These are phyloP conservation scores for Fusarium sp. DNA, from an alignment of 2,329 filamentous ascomycete species.

Conservation along the genomic window DNA sequence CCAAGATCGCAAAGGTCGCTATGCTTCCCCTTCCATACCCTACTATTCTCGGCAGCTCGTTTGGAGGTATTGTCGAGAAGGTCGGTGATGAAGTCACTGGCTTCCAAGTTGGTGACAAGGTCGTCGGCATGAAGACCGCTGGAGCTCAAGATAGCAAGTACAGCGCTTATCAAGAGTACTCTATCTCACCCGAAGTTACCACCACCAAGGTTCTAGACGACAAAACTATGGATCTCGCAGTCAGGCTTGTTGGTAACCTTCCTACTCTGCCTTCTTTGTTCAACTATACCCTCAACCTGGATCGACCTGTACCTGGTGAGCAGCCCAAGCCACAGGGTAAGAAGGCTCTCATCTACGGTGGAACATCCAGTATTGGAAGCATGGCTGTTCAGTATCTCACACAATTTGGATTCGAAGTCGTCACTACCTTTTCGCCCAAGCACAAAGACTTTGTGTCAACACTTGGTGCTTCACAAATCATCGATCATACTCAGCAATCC, in stretches of 20 bases:
- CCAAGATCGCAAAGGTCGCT: slow-evolving; percentile 38
- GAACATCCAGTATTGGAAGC: slow-evolving; percentile 36
- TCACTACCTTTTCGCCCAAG: slow-evolving; percentile 36
- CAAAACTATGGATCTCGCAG: slow-evolving; percentile 23
- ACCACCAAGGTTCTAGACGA: slow-evolving; percentile 26
- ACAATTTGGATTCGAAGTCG: slow-evolving; percentile 35
- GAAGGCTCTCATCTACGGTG: slow-evolving; percentile 30
- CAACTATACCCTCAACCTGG: slow-evolving; percentile 25
- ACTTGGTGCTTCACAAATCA: slow-evolving; percentile 22
- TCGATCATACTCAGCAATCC: slow-evolving; percentile 13
- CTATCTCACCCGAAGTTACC: slow-evolving; percentile 9
- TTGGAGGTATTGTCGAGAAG: slow-evolving; percentile 30
- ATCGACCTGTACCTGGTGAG: slow-evolving; percentile 13
- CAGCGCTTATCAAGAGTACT: slow-evolving; percentile 32
- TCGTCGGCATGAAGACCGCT: slow-evolving; percentile 33
- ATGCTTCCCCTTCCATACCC: slow-evolving; percentile 37
- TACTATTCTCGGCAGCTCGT: slow-evolving; percentile 29
- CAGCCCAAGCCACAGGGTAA: slow-evolving; percentile 17
- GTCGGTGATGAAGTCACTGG: slow-evolving; percentile 13
- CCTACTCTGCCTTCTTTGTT: slow-evolving; percentile 35
- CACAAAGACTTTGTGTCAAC: slow-evolving; percentile 27
- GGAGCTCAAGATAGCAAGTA: slow-evolving; percentile 33
- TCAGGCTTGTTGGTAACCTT: slow-evolving; percentile 34
- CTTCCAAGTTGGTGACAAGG: slow-evolving; percentile 34
- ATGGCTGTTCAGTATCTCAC: slow-evolving; percentile 32